Percentiles rank a stretch among this genome's conserved stretches.
These are phyloP conservation scores for Skeletonema potamos DNA, from an alignment of 108 stramenopile genomes.

Conservation along the genomic window DNA sequence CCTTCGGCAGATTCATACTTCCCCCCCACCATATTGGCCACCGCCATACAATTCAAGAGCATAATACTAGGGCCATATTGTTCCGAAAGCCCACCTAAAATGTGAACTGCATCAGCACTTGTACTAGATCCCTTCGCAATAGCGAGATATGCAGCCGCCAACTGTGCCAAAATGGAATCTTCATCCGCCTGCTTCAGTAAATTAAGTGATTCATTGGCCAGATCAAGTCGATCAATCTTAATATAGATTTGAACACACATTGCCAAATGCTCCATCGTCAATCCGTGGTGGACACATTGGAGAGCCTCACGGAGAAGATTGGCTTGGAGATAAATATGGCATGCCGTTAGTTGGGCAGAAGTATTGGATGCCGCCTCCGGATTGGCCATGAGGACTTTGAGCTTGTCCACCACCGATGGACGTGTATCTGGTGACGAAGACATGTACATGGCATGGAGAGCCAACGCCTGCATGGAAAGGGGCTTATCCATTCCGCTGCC, in stretches of 20 bases:
- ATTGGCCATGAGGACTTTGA: slow-evolving; percentile 51
- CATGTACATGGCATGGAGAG: slow-evolving; percentile 69
- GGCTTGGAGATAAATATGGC: slow-evolving; percentile 79
- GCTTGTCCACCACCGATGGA: slow-evolving; percentile 30
- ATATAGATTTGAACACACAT: slow-evolving; percentile 90
- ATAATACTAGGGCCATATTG: slow-evolving; percentile 91
- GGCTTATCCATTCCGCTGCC: slow-evolving; percentile 45
- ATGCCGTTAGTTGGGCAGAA: slow-evolving; percentile 87
- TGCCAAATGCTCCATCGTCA: slow-evolving; percentile 89
- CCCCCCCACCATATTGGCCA: slow-evolving; percentile 86
- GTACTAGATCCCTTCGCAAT: slow-evolving; percentile 79
- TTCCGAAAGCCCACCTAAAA: slow-evolving; percentile 87
- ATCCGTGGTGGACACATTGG: slow-evolving; percentile 78
- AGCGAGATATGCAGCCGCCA: slow-evolving; percentile 81
- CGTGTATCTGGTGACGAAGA: slow-evolving; percentile 42
- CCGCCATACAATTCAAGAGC: slow-evolving; percentile 89
- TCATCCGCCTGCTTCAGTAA: slow-evolving; percentile 86
- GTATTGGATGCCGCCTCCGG: slow-evolving; percentile 52
- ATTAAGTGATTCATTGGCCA: slow-evolving; percentile 73
- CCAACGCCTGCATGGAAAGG: slow-evolving; percentile 71
- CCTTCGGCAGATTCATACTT: slow-evolving; percentile 86
- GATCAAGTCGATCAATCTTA: slow-evolving; percentile 92
- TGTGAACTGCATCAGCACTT: slow-evolving; percentile 87
- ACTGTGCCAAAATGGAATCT: slow-evolving; percentile 94
- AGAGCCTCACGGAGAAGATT: slow-evolving; percentile 91